Evolutionary conservation across 306 rosid species (phyloP), one percentile per base, ranked within the genome.

Genomic region (Quercus ilex): DNA sequence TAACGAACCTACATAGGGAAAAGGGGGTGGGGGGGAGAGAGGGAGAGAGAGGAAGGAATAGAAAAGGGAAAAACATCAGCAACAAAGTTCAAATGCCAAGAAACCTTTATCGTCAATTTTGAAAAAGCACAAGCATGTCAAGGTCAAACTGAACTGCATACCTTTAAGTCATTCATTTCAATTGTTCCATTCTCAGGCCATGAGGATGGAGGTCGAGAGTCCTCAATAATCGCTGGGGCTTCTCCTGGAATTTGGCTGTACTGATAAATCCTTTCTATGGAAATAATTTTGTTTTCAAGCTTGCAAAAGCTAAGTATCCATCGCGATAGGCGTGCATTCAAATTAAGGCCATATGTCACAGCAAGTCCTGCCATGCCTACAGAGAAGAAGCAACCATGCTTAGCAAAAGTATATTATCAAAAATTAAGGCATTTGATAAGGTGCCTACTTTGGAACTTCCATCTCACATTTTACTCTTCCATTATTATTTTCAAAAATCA

Each of bases 261-360:
- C 84, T 94, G 98, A 78, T 94, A 94, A 71, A 94, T 94, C 85
- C 97, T 94, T 85, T 94, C 98, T 38, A 92, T 91, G 69, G 98
- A 94, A 80, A 94, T 94, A 75, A 94, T 94, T 86, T 94, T 92
- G 82, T 94, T 94, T 87, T 94, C 98, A 71, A 94, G 98, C 87
- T 94, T 94, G 91, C 98, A 94, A 83, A 94, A 94, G 87, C 97
- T 94, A 69, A 94, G 97, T 82, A 94, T 92, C 98, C 98, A 94
- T 69, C 97, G 88, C 5, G 98, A 94, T 70, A 94, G 74, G 31
- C 97, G 94, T 64, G 88, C 92, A 83, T 92, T 94, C 77, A 94
- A 86, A 83, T 94, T 92, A 78, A 94, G 86, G 74, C 98, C 97
- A 53, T 94, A 92, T 2, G 97, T 94, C 55, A 94, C 98, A 28